These are phyloP conservation scores for Elsinoe fawcettii DNA, from an alignment of 2,329 filamentous ascomycete species.

Conservation along the genomic window DNA sequence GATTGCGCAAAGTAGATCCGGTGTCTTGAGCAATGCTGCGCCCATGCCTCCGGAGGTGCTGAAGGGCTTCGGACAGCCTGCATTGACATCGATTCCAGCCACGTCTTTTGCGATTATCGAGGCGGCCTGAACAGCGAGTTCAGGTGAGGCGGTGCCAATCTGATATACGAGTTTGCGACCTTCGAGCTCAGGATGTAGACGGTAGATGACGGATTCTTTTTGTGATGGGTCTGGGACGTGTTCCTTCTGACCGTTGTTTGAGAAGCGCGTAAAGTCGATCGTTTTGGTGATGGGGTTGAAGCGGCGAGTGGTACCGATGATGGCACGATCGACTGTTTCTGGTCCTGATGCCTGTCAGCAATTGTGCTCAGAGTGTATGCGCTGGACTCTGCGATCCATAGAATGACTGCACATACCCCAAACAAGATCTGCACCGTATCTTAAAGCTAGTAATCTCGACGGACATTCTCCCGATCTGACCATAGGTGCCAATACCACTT, in stretches of 20 bases:
- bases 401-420: constrained; percentile 58
- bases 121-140: constrained; percentile 75
- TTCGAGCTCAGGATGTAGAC: constrained; percentile 72
- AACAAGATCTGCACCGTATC: constrained; percentile 93
- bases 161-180: constrained; percentile 75
- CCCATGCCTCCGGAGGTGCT: constrained; percentile 93
- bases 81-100: constrained; percentile 91
- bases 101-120: constrained; percentile 80
- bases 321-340: constrained; percentile 84
- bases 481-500: constrained; percentile 94
- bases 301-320: constrained; percentile 77
- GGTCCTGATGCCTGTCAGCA: constrained; percentile 51
- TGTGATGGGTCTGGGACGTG: constrained; percentile 48
- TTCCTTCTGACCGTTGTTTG: constrained; percentile 61
- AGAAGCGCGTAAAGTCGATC: constrained; percentile 73
- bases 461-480: constrained; percentile 94
- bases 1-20: constrained; percentile 76
- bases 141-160: constrained; percentile 78
- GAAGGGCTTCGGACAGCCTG: constrained; percentile 96
- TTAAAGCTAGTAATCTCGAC: constrained; percentile 76
- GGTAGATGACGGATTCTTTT: constrained; percentile 65
- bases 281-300: constrained; percentile 69
- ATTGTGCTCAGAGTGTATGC: constrained; percentile 11
- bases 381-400: neutral
- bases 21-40: constrained; percentile 76